Conservation (phyloP, 345 rosid genomes). For the Heritiera littoralis region DNA sequence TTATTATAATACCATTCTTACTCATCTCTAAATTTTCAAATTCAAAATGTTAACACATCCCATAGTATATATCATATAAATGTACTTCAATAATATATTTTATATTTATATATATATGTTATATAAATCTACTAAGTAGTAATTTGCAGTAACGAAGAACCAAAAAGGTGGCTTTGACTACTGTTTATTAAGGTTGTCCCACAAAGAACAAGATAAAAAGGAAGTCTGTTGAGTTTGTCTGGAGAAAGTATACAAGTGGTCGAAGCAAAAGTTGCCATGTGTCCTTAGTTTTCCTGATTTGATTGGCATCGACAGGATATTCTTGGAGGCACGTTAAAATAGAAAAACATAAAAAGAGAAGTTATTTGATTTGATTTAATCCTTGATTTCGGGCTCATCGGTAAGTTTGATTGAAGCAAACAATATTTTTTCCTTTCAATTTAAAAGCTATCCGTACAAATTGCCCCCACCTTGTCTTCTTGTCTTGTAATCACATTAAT, state of each 20-base stretch:
- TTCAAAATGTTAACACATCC: too few relatives aligned
- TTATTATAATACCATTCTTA: too few relatives aligned
- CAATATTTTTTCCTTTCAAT: background rate
- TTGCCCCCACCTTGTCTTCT: background rate
- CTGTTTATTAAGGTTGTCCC: conserved; percentile 7
- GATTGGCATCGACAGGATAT: conserved; percentile 4
- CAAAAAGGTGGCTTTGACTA: background rate
- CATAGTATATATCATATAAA: too few relatives aligned
- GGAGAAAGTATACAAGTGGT: background rate
- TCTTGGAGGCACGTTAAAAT: background rate
- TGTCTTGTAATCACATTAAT: background rate
- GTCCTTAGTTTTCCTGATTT: background rate
- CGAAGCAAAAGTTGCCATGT: background rate
- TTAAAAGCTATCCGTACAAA: background rate
- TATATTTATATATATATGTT: too few relatives aligned
- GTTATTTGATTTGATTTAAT: background rate
- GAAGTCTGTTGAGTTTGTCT: background rate
- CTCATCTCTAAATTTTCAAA: too few relatives aligned
- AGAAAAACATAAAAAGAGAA: background rate
- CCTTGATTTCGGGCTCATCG: too few relatives aligned
- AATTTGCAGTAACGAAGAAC: too few relatives aligned
- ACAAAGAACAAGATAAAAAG: conserved; percentile 9
- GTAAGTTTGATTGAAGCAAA: too few relatives aligned
- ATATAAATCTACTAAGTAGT: too few relatives aligned
- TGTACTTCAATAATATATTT: too few relatives aligned